A percentile compares a stretch with the other conserved stretches of the same genome.
These are phyloP conservation scores for Gossypium mustelinum DNA, from an alignment of 345 rosid species.

Conservation along the genomic window DNA sequence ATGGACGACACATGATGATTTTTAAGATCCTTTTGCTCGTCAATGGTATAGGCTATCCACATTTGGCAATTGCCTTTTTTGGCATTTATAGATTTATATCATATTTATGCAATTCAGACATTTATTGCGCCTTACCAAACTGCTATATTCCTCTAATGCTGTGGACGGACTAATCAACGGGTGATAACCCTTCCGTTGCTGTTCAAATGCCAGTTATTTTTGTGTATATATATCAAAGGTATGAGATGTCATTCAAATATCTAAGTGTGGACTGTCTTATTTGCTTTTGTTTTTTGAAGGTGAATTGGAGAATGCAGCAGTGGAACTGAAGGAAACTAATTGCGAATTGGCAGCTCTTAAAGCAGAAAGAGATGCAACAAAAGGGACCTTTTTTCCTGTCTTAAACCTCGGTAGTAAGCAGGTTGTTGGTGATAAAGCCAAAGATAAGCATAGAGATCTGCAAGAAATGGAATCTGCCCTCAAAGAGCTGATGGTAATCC, in stretches of 20 bases:
- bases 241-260: constrained; percentile 14
- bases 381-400: constrained; percentile 73
- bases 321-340: constrained; percentile 64
- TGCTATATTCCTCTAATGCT: neutral
- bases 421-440: constrained; percentile 49
- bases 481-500: constrained; percentile 61
- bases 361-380: constrained; percentile 79
- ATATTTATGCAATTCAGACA: neutral
- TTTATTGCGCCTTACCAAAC: neutral
- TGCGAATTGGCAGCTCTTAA: constrained; percentile 61
- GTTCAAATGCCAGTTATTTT: neutral
- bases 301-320: constrained; percentile 63
- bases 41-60: no score
- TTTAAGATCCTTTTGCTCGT: no score
- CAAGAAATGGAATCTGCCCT: constrained; percentile 72
- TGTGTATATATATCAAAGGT: neutral
- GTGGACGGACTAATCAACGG: neutral
- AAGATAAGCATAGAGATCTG: constrained; percentile 68
- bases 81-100: no score
- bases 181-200: neutral
- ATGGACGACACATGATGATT: no score
- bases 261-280: neutral
- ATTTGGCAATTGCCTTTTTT: no score
- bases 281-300: constrained; percentile 44
- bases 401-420: constrained; percentile 65